Evolutionary conservation across 306 rosid genomes (phyloP).

Genomic region (Crataegus laevigata): DNA sequence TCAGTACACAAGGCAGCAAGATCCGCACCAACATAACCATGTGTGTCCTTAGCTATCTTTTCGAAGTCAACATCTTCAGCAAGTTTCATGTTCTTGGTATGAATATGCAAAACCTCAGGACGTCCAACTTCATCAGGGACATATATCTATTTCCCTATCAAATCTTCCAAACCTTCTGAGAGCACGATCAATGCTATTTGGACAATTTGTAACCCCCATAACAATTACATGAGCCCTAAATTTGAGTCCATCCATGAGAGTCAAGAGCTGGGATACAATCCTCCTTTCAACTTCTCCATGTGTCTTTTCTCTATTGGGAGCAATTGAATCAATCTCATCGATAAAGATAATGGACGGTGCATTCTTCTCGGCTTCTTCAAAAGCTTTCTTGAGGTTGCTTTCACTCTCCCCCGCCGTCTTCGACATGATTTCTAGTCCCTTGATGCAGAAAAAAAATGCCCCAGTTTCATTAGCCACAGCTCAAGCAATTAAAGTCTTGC

Average conservation of each 20-base stretch:
- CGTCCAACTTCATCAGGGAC: slow-evolving; percentile 95
- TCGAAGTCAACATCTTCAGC: slow-evolving; percentile 53
- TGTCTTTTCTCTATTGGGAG: slow-evolving; percentile 97
- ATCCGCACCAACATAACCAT: not conserved
- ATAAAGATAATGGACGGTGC: slow-evolving; percentile 95
- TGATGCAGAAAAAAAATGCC: slow-evolving; percentile 96
- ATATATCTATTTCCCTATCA: slow-evolving; percentile 93
- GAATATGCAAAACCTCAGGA: slow-evolving; percentile 93
- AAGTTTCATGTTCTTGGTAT: slow-evolving; percentile 97
- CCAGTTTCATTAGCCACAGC: slow-evolving; percentile 99
- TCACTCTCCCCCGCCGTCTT: slow-evolving; percentile 96
- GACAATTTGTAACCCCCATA: slow-evolving; percentile 95
- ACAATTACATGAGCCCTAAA: slow-evolving; percentile 93
- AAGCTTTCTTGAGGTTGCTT: slow-evolving; percentile 94
- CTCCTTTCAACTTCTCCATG: slow-evolving; percentile 97
- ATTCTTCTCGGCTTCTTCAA: slow-evolving; percentile 98
- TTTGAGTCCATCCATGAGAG: slow-evolving; percentile 95
- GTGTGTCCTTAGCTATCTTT: too few relatives aligned
- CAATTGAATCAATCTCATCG: slow-evolving; percentile 94
- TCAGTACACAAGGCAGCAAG: not conserved
- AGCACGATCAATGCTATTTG: slow-evolving; percentile 95
- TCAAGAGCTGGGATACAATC: slow-evolving; percentile 93
- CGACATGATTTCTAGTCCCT: slow-evolving; percentile 96
- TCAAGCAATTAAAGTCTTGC: slow-evolving; percentile 86
- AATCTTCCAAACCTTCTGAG: slow-evolving; percentile 98